These are phyloP conservation scores for Xanthoconium separans DNA, from an alignment of 1,284 basidiomycete species.

Conservation along the genomic window DNA sequence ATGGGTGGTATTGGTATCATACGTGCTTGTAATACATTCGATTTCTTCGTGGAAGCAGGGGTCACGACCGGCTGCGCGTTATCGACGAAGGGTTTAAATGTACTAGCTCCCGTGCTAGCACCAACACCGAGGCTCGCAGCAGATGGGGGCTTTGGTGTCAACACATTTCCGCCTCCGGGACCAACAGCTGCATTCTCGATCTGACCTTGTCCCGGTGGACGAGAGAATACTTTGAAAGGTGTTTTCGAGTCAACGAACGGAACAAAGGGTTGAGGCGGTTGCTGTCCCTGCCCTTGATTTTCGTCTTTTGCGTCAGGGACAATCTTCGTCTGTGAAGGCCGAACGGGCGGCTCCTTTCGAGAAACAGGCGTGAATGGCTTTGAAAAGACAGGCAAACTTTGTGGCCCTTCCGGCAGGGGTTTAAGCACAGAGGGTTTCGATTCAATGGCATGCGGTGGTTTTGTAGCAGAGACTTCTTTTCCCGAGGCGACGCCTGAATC, in stretches of 20 bases:
- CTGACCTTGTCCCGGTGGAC: slow-evolving; percentile 47
- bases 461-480: slow-evolving; percentile 30
- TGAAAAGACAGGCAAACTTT: slow-evolving; percentile 47
- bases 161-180: slow-evolving; percentile 26
- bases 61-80: slow-evolving; percentile 33
- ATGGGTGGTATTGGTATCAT: slow-evolving; percentile 19
- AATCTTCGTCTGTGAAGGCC: slow-evolving; percentile 24
- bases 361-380: slow-evolving; percentile 61
- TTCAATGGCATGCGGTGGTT: slow-evolving; percentile 16
- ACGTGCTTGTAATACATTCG: slow-evolving; percentile 24
- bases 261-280: slow-evolving; percentile 38
- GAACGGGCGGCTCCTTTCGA: slow-evolving; percentile 36
- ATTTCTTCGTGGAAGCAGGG: slow-evolving; percentile 23
- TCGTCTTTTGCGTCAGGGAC: slow-evolving; percentile 20
- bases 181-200: slow-evolving; percentile 33
- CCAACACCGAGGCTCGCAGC: slow-evolving; percentile 6
- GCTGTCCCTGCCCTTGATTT: slow-evolving; percentile 15
- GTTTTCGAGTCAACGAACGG: slow-evolving; percentile 55
- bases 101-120: slow-evolving; percentile 3
- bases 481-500: slow-evolving; percentile 22
- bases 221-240: slow-evolving; percentile 72
- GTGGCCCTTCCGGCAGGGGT: slow-evolving; percentile 29
- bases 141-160: slow-evolving; percentile 45
- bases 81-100: slow-evolving; percentile 50
- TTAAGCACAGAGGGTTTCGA: slow-evolving; percentile 34